Evolutionary conservation across 2,329 filamentous ascomycete species (phyloP), one percentile per base, ranked within the genome.

Genomic region (Fusarium paranaense): DNA sequence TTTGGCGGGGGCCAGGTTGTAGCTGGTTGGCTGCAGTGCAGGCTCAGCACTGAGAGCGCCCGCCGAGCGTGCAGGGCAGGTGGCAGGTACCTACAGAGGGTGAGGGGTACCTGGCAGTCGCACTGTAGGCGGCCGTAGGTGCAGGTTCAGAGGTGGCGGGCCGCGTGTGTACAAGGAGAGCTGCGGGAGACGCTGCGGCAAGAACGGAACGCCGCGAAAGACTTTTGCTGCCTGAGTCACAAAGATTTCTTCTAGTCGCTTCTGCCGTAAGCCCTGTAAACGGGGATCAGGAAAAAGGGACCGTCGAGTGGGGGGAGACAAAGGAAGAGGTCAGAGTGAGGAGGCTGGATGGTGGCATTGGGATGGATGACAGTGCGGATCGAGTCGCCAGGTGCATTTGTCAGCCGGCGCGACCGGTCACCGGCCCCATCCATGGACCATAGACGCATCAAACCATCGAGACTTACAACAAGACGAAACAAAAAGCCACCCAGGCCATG

Each of bases 171-270:
- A 40, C 13, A 25, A 27, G 27, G 52, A 30, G 47, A 62, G 20
- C n/a, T 47, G 32, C n/a, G 10, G 27, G 20, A 22, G n/a, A 45
- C 9, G 40, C 7, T 20, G 57, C 16, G 45, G 61, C 14, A 30
- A 14, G 13, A 16, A 58, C 62, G 52, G 25, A 25, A 33, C 30
- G 37, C 20, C 37, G 45, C 57, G 61, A 50, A 66, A 62, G 64
- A 62, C 56, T 67, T 66, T 81, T 80, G 80, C 76, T 82, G 81
- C 81, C 81, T 83, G 80, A 82, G 81, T 82, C 80, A 81, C 71
- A 78, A 77, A 78, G 64, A 73, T 62, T 62, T 60, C 62, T 80
- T 80, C 80, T 81, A 79, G 79, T 72, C 72, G 72, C 56, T 81
- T 78, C 76, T 74, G 65, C 62, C 30, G 67, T 65, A 56, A 58